Evolutionary conservation across 163 green algal genomes (phyloP).

Genomic region (Chlamydomonas reinhardtii): DNA sequence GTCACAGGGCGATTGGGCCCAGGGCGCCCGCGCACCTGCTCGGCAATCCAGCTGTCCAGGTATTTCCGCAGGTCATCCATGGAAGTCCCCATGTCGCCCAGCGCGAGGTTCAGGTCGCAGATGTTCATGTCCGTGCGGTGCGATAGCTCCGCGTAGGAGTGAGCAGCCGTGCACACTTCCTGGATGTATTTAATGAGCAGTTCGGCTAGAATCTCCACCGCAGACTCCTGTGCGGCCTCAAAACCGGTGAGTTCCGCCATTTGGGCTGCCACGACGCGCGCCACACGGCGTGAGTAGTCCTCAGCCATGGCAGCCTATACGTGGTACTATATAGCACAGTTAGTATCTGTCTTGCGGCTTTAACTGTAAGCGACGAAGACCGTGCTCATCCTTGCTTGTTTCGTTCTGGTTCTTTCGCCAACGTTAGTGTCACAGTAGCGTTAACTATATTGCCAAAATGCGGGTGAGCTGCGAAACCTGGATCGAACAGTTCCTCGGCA

Average conservation of each 20-base stretch:
- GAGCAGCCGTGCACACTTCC: conserved; percentile 69
- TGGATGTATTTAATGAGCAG: conserved; percentile 82
- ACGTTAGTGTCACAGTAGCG: too few relatives aligned
- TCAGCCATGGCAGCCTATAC: conserved; percentile 52
- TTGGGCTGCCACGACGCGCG: conserved; percentile 70
- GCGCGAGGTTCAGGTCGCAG: conserved; percentile 77
- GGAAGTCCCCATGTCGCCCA: conserved; percentile 79
- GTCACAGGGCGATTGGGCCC: too few relatives aligned
- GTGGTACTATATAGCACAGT: too few relatives aligned
- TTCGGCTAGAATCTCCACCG: conserved; percentile 80
- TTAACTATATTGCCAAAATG: too few relatives aligned
- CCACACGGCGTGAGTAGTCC: conserved; percentile 71
- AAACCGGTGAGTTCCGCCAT: conserved; percentile 77
- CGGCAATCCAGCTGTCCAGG: conserved; percentile 31
- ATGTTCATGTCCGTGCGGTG: conserved; percentile 78
- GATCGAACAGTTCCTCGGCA: too few relatives aligned
- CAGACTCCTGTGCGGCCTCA: conserved; percentile 74
- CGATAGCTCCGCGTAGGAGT: conserved; percentile 81
- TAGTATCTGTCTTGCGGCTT: neutral
- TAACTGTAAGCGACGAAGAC: neutral
- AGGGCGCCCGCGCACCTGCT: conserved; percentile 22
- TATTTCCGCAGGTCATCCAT: conserved; percentile 68
- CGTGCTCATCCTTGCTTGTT: too few relatives aligned
- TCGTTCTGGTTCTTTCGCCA: too few relatives aligned
- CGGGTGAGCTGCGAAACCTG: too few relatives aligned